These are phyloP conservation scores for Parsonsia alboflavescens DNA, from an alignment of 257 asterid genomes.

Conservation along the genomic window DNA sequence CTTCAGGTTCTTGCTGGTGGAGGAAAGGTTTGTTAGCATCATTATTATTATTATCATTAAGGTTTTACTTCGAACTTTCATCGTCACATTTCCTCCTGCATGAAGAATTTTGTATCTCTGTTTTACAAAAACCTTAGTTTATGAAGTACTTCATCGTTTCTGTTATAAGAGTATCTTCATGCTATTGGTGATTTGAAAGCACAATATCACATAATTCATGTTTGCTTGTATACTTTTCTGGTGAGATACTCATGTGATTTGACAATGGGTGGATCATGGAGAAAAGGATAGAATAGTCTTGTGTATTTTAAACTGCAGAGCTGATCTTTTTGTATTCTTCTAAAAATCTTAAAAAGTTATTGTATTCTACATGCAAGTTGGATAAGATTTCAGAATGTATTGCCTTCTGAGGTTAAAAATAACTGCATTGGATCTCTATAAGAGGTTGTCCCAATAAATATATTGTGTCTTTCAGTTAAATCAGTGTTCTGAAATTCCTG, in stretches of 20 bases:
- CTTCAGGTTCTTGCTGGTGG: slow-evolving; percentile 91
- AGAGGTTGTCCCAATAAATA: not conserved
- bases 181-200: not conserved
- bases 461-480: not conserved
- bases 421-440: not conserved
- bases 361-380: not conserved
- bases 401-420: not conserved
- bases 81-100: not conserved
- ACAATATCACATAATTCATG: not conserved
- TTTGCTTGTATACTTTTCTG: not conserved
- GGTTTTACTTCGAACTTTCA: not conserved
- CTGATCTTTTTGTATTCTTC: not conserved
- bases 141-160: not conserved
- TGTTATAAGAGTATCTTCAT: not conserved
- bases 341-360: not conserved
- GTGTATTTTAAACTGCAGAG: not conserved
- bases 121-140: not conserved
- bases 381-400: not conserved
- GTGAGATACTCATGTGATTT: not conserved
- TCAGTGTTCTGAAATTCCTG: not conserved
- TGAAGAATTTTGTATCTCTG: not conserved
- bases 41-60: too few species aligned
- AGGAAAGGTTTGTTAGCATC: slow-evolving; percentile 78
- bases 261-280: not conserved
- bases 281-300: too few species aligned